Evolutionary conservation across 305 asterid species (phyloP), one percentile per base, ranked within the genome.

Genomic region (Nicotiana rustica): DNA sequence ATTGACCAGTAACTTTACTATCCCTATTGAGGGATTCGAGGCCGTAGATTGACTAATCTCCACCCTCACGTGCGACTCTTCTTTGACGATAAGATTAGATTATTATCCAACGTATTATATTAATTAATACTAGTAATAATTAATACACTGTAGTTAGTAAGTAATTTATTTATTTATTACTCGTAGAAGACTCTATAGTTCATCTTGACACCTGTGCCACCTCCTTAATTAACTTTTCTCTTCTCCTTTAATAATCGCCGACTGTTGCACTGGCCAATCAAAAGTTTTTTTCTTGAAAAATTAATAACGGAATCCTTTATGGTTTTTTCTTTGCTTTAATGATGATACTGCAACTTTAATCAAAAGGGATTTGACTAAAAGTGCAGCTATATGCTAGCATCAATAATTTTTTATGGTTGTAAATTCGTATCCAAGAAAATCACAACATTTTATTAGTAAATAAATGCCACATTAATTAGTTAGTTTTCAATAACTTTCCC

Each of bases 51-150:
- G 90, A 86, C 89, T 69, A 81, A 68, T 82, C 82, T 73, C 85
- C 86, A 80, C 55, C 90, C 92, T 86, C 93, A 90, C 95, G 93
- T 88, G 92, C 86, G 84, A 87, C 60, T 55, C 82, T 65, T 33
- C 66, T 80, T 73, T 36, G 65, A 77, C 71, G 80, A 73, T 70
- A 10, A 49, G 82, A 79, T 79, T 79, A 79, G 60, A 78, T 78
- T 79, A 61, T 38, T 60, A 29, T 5, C 15, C 25, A 5, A 41
- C 10, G 2, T 17, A n/a, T 2, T 3, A n/a, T 70, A 33, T 10
- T 57, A 25, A 57, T 7, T 56, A 59, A 5, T 5, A 38, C 9
- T 38, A 5, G 47, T 25, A 35, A 25, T 25, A 78, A 59, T 78
- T 79, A 38, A 67, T 67, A 67, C 25, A 15, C 47, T 6, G 71